Base-by-base conservation (phyloP, 805 yeast genomes). In the Candida dajiaensis region DNA sequence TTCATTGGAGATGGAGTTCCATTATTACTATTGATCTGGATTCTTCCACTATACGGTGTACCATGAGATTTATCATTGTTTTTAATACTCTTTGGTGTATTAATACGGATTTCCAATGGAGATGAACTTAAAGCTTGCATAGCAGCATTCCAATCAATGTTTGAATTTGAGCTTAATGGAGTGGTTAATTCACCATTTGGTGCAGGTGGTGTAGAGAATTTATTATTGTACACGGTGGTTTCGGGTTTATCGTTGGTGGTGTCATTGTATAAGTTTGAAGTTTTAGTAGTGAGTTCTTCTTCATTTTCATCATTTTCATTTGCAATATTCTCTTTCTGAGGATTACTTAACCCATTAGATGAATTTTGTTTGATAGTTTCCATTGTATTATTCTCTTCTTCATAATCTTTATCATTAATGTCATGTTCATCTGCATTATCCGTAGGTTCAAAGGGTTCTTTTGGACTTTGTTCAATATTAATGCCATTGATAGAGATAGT, bases 171-270 rank as follows among this genome's bases (percentile, higher is more conserved):
- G 18, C 45, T 43, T 7, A 50, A 7, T 13, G 53, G 51, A 0
- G 51, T 50, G 21, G 49, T 40, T 5, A 35, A 6, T 2, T 8
- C 38, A 15, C n/a, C 18, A 10, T 19, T 11, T 22, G 25, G 29
- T n/a, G 18, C 36, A 16, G 38, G 31, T 15, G 41, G 4, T 4
- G 19, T 16, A 4, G 38, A 16, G 20, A 33, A 33, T 16, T 33
- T 33, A 11, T 86, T 52, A 85, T 77, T 28, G 85, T 82, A n/a
- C n/a, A n/a, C n/a, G n/a, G n/a, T 43, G 94, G 94, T 19, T 67
- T 85, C 15, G 83, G 89, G 61, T 67, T 82, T 25, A 58, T 80
- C 1, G 65, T 85, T 53, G 81, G 81, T 1, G 20, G 31, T 28
- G 13, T 28, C 7, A 13, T 13, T 28, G n/a, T 11, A 12, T 25